Conservation (phyloP, 2,329 filamentous ascomycete species). For the Gyromitra esculenta region DNA sequence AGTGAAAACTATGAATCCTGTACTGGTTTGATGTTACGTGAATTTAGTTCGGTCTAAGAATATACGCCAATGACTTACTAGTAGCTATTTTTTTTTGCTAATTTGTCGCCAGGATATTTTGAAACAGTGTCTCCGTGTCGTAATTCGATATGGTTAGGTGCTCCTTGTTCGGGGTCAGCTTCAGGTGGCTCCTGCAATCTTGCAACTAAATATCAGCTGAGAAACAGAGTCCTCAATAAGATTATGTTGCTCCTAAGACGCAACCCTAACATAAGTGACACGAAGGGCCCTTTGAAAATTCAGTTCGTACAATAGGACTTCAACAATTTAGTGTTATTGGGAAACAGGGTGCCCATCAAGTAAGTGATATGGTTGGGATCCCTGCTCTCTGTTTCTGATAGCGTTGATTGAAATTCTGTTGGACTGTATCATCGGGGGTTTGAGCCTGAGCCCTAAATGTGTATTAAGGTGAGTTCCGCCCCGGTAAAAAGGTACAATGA, state of each 20-base stretch:
- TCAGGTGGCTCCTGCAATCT: not conserved
- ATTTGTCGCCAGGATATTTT: not conserved
- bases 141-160: not conserved
- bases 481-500: not conserved
- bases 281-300: not conserved
- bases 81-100: not conserved
- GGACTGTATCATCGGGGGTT: not conserved
- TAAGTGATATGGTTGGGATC: not conserved
- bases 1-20: too few relatives aligned
- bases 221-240: not conserved
- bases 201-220: not conserved
- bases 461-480: not conserved
- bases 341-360: not conserved
- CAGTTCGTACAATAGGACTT: not conserved
- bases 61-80: not conserved
- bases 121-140: not conserved
- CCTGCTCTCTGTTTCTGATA: not conserved
- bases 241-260: too few relatives aligned
- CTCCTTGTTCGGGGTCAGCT: not conserved
- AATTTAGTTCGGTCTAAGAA: not conserved
- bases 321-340: not conserved
- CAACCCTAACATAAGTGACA: not conserved
- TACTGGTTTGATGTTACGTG: not conserved
- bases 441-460: not conserved
- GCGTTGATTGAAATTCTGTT: not conserved